These are phyloP conservation scores for Phylloporus sp. DNA, from an alignment of 1,284 basidiomycete genomes.

Conservation along the genomic window DNA sequence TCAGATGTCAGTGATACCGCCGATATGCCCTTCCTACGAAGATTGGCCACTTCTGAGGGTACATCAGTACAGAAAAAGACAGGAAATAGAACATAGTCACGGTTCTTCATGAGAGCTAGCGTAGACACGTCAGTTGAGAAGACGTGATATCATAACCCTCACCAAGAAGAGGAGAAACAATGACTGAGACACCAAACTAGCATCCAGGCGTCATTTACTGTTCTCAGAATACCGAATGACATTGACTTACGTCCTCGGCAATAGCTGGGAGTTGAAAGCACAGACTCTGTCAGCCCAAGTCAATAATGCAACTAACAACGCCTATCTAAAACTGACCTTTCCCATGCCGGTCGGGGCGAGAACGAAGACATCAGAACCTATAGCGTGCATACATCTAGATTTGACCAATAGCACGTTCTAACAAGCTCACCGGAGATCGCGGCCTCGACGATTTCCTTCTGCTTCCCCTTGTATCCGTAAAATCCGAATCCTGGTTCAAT, in stretches of 20 bases:
- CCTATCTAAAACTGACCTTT: constrained; percentile 57
- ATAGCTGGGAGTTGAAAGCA: constrained; percentile 90
- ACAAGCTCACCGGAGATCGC: constrained; percentile 57
- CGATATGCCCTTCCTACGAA: constrained; percentile 57
- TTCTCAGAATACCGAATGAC: background rate
- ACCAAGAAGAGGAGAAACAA: constrained; percentile 80
- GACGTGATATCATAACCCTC: background rate
- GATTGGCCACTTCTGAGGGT: constrained; percentile 75
- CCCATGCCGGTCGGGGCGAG: constrained; percentile 90
- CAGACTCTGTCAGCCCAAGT: constrained; percentile 52
- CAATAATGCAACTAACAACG: background rate
- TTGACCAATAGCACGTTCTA: constrained; percentile 8
- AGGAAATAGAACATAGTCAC: constrained; percentile 42
- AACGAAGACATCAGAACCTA: constrained; percentile 76
- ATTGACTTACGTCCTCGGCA: constrained; percentile 59
- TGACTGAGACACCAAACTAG: constrained; percentile 74
- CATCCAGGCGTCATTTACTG: background rate
- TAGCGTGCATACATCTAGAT: constrained; percentile 1
- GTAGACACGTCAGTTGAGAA: background rate
- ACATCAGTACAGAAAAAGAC: constrained; percentile 8
- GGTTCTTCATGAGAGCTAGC: constrained; percentile 87
- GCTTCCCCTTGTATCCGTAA: constrained; percentile 71
- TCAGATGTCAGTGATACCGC: constrained; percentile 75
- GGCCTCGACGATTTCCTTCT: constrained; percentile 74
- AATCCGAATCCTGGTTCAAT: constrained; percentile 65